Base-by-base conservation (phyloP, 352 stramenopile species). In the Phytophthora pini region DNA sequence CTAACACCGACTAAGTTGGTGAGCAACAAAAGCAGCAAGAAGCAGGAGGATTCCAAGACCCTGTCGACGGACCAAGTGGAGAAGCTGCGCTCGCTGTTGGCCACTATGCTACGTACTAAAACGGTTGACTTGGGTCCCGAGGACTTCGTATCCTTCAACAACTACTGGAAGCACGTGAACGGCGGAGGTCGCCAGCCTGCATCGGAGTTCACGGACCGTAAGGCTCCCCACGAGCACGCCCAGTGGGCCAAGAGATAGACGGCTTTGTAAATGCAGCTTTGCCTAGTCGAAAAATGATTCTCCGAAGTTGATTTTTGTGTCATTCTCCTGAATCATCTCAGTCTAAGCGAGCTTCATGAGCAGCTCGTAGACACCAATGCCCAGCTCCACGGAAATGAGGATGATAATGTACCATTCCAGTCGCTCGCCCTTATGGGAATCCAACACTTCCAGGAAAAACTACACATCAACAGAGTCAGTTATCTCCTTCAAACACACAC, bases 351-450 rank as follows among this genome's bases (percentile, higher is more conserved):
- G 68, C 68, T 92, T 92, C 78, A 92, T 84, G 34, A 82, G 61
- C 34, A 95, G 70, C 54, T 93, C 85, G 64, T 94, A 96, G 29
- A 89, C 65, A 49, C 82, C 97, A 65, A 99, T 87, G 27, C 94
- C 76, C 32, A 98, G 91, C 77, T 99, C 97, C 20, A 97, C 92
- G 15, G 87, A 84, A 70, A 99, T 99, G 15, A 99, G 72, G 40
- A 98, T 92, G 82, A 99, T 98, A 80, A 99, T 99, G 62, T 98
- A 98, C 96, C 96, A 99, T 79, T 99, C 97, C 69, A 99, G 83
- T 49, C 89, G 86, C 60, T 93, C 82, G 59, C 88, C 88, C 77
- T 99, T 99, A 74, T 99, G 90, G 27, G 95, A 90, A 43, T 97
- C 84, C n/a, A 99, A 73, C 47, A 99, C 93, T 72, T 99, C 96